phyloP scores from a whole-genome alignment of 139 green algal genomes.

The Pedinophyceae sp. region DNA sequence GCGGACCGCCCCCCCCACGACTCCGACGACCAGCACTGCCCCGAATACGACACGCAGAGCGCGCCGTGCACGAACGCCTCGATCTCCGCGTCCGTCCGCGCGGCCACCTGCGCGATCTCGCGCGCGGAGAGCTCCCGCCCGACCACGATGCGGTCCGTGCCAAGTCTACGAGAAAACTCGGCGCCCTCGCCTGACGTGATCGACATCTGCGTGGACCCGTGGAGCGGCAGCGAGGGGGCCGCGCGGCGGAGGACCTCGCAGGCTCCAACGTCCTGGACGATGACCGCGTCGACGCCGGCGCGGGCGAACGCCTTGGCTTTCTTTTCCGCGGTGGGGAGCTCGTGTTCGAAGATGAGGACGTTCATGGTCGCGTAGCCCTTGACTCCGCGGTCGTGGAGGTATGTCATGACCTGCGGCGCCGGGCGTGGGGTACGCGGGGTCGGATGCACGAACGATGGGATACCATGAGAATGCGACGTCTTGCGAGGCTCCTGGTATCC shows the following conservation, averaged over 20 bases:
- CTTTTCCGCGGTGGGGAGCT: slow-evolving; percentile 39
- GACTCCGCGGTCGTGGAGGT: slow-evolving; percentile 40
- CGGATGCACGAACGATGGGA: no score
- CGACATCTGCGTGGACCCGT: slow-evolving; percentile 57
- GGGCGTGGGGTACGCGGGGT: no score
- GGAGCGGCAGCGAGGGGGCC: slow-evolving; percentile 45
- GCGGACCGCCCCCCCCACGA: slow-evolving; percentile 64
- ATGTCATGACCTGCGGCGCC: slow-evolving; percentile 45
- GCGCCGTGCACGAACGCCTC: slow-evolving; percentile 78
- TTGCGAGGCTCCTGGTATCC: not conserved
- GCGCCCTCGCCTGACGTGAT: slow-evolving; percentile 44
- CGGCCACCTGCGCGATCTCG: not conserved
- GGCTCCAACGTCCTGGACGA: slow-evolving; percentile 63
- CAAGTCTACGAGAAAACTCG: slow-evolving; percentile 32
- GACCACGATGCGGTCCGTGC: slow-evolving; percentile 56
- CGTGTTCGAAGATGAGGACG: slow-evolving; percentile 63
- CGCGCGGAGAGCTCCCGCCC: slow-evolving; percentile 40
- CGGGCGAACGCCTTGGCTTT: slow-evolving; percentile 23
- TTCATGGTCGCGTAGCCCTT: slow-evolving; percentile 63
- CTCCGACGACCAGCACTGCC: slow-evolving; percentile 62
- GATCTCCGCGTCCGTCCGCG: slow-evolving; percentile 26
- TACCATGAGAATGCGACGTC: no score
- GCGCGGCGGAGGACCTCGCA: slow-evolving; percentile 37
- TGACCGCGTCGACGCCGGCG: slow-evolving; percentile 62
- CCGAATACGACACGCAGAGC: slow-evolving; percentile 63